phyloP scores from a whole-genome alignment of 371 early-diverging fungal species.

The Mortierella sp. region DNA sequence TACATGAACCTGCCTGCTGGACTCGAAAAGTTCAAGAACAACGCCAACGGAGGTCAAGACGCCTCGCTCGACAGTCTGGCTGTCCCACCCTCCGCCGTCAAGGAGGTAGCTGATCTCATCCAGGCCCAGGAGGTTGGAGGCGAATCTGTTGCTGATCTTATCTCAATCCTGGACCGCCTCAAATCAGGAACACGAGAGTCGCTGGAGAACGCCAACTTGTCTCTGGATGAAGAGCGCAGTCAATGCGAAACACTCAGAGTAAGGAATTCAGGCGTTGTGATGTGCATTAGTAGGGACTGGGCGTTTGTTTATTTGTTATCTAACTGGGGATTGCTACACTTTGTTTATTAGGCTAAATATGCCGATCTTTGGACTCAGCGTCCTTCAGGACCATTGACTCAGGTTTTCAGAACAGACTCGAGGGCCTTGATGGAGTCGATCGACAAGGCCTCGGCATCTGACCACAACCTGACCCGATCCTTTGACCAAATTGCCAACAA shows the following conservation, averaged over 20 bases:
- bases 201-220: constrained; percentile 74
- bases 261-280: constrained; percentile 24
- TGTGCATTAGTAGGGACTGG: background rate
- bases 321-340: background rate
- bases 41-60: constrained; percentile 46
- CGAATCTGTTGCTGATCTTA: constrained; percentile 67
- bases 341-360: constrained; percentile 67
- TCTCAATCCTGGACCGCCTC: constrained; percentile 70
- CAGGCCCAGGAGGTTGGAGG: constrained; percentile 62
- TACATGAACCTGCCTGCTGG: constrained; percentile 89
- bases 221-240: constrained; percentile 88
- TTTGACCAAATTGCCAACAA: constrained; percentile 69
- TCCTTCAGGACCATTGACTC: constrained; percentile 83
- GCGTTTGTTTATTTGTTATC: background rate
- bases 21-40: constrained; percentile 80
- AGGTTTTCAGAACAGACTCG: constrained; percentile 83
- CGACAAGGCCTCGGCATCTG: constrained; percentile 84
- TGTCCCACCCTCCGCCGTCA: constrained; percentile 73
- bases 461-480: constrained; percentile 72
- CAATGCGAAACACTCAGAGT: constrained; percentile 87
- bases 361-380: constrained; percentile 89
- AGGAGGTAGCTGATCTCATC: constrained; percentile 75
- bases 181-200: constrained; percentile 71
- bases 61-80: constrained; percentile 67
- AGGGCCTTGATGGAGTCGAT: constrained; percentile 83